phyloP scores from a whole-genome alignment of 2,329 filamentous ascomycete genomes.

The Venturia asperata region DNA sequence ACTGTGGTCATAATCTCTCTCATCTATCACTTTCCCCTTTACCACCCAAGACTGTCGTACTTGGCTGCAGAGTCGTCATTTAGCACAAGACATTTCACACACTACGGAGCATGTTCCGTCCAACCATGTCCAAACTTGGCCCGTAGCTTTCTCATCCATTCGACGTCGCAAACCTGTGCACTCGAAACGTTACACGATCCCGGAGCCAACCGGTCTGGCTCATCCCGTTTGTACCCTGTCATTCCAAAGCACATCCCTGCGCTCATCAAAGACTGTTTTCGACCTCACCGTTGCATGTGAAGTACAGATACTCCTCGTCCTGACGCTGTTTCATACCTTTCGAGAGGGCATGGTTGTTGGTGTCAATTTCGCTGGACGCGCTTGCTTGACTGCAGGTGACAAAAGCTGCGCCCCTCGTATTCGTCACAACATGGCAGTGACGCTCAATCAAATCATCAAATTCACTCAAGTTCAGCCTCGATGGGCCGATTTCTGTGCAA shows the following conservation, averaged over 20 bases:
- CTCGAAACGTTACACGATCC: neutral
- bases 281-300: slow-evolving; percentile 4
- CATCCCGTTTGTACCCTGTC: neutral
- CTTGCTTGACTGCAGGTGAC: neutral
- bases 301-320: neutral
- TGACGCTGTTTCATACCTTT: neutral
- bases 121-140: neutral
- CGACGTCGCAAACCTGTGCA: too few species aligned
- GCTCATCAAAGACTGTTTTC: neutral
- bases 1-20: neutral
- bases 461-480: neutral
- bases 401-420: too few species aligned
- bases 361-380: neutral
- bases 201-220: slow-evolving; percentile 1
- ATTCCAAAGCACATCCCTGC: neutral
- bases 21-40: neutral
- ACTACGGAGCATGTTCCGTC: neutral
- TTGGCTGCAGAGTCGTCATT: neutral
- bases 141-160: too few species aligned
- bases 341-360: neutral
- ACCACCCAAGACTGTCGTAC: neutral
- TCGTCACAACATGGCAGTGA: neutral
- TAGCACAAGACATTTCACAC: neutral
- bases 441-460: neutral
- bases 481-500: neutral